These are phyloP conservation scores for Pichia cactophila DNA, from an alignment of 1,139 yeast genomes.

Conservation along the genomic window DNA sequence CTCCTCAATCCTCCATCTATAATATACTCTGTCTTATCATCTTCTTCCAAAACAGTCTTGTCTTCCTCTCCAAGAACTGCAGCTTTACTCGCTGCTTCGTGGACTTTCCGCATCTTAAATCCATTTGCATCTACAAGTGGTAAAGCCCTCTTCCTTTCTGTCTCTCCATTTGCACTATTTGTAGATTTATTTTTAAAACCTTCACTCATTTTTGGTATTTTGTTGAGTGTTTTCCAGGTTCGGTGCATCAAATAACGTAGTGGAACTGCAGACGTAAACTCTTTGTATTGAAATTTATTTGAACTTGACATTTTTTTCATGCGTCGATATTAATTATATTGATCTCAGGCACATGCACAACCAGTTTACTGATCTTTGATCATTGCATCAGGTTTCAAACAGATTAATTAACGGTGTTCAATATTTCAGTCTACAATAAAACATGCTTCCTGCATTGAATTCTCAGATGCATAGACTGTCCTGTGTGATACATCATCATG, in stretches of 20 bases:
- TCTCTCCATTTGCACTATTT: background rate
- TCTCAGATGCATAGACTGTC: constrained; percentile 8
- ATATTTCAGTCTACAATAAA: too few relatives aligned
- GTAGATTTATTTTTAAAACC: background rate
- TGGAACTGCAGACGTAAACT: too few relatives aligned
- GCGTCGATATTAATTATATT: too few relatives aligned
- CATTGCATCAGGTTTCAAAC: too few relatives aligned
- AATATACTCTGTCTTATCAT: constrained; percentile 44
- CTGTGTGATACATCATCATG: background rate
- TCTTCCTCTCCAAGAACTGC: constrained; percentile 34
- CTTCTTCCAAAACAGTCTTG: constrained; percentile 46
- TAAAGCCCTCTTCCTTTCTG: constrained; percentile 15
- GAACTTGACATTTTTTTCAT: background rate
- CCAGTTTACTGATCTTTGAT: too few relatives aligned
- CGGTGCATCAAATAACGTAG: background rate
- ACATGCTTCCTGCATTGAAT: constrained; percentile 5
- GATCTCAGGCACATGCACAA: background rate
- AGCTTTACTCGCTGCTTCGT: constrained; percentile 37
- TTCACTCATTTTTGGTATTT: background rate
- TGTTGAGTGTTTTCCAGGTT: background rate
- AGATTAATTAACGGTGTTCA: too few relatives aligned
- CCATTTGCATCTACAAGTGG: constrained; percentile 39
- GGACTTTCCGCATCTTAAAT: constrained; percentile 41
- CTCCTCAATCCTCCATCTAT: constrained; percentile 59
- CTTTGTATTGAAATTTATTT: too few relatives aligned